Conservation (phyloP, 176 grass and related monocot genomes). For the Avena sativa region DNA sequence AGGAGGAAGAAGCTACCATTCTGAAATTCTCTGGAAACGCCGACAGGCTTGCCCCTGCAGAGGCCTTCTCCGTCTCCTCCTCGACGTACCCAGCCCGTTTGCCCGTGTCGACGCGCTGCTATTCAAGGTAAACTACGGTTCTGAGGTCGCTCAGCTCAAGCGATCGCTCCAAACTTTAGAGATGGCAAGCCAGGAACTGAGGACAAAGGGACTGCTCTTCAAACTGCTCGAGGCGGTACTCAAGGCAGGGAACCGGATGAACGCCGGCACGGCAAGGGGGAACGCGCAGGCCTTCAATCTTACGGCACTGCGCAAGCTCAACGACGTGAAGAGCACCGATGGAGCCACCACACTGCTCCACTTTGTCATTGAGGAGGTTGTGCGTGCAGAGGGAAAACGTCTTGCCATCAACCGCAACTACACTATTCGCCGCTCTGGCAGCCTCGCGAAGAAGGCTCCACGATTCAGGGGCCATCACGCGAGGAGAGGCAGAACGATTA, state of each 20-base stretch:
- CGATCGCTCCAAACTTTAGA: slow-evolving; percentile 69
- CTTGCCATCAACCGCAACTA: slow-evolving; percentile 77
- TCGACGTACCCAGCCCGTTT: slow-evolving; percentile 64
- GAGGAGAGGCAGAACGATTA: slow-evolving; percentile 92
- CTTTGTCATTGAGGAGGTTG: slow-evolving; percentile 89
- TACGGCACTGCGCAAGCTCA: slow-evolving; percentile 75
- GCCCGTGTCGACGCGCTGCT: slow-evolving; percentile 73
- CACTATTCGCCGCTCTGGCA: slow-evolving; percentile 68
- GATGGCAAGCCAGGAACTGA: slow-evolving; percentile 81
- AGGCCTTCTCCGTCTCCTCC: slow-evolving; percentile 72
- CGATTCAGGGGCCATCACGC: slow-evolving; percentile 46
- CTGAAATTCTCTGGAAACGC: slow-evolving; percentile 76
- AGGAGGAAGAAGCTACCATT: slow-evolving; percentile 74
- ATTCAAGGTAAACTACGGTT: slow-evolving; percentile 75
- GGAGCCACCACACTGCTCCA: slow-evolving; percentile 79
- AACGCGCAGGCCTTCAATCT: slow-evolving; percentile 98
- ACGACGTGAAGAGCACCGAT: slow-evolving; percentile 94
- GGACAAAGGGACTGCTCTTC: slow-evolving; percentile 75
- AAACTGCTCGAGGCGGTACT: slow-evolving; percentile 97
- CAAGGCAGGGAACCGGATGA: slow-evolving; percentile 97
- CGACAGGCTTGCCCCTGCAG: slow-evolving; percentile 64
- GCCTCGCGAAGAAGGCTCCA: slow-evolving; percentile 38
- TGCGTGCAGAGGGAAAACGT: slow-evolving; percentile 88
- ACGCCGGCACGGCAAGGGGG: slow-evolving; percentile 86
- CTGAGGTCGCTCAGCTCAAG: slow-evolving; percentile 69